Conservation (phyloP, 257 asterid species). For the Solanum chilense region DNA sequence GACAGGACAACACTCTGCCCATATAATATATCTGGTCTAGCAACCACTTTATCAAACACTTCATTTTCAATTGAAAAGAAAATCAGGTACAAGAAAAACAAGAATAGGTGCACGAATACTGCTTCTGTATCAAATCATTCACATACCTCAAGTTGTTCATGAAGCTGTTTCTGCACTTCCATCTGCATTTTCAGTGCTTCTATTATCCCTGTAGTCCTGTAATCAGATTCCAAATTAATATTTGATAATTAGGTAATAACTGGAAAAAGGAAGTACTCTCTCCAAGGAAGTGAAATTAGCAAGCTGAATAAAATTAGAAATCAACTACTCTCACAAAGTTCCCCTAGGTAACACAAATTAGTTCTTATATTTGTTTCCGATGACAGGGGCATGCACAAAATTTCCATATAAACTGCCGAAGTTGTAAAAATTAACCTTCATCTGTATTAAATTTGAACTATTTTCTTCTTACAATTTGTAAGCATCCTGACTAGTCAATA, state of each 20-base stretch:
- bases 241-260: not conserved
- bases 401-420: not conserved
- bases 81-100: not conserved
- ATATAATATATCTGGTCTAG: not conserved
- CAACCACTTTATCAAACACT: not conserved
- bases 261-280: constrained; percentile 6
- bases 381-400: not conserved
- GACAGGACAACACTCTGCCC: not conserved
- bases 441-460: not conserved
- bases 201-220: constrained; percentile 67
- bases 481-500: not conserved
- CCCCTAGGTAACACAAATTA: not conserved
- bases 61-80: not conserved
- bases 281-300: not conserved
- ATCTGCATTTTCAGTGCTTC: constrained; percentile 80
- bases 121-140: not conserved
- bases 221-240: not conserved
- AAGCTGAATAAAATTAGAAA: not conserved
- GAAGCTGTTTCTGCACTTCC: constrained; percentile 92
- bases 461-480: not conserved
- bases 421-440: not conserved
- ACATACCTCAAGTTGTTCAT: constrained; percentile 86
- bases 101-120: not conserved
- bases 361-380: not conserved
- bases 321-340: not conserved